Conservation (phyloP, 306 rosid genomes). For the Lathyrus aphaca region DNA sequence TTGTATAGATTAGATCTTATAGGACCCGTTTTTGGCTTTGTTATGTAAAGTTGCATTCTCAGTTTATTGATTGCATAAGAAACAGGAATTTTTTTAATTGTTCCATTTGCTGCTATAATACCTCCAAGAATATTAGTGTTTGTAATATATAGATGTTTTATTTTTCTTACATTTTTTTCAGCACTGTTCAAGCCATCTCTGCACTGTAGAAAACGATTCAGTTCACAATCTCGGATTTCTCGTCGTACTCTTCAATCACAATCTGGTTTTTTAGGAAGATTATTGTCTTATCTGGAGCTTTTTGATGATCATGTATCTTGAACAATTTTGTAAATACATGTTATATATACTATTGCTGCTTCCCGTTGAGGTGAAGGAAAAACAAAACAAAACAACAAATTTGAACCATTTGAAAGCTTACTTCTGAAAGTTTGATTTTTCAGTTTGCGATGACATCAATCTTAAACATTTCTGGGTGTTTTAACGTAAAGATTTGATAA, state of each 20-base stretch:
- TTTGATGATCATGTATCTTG: neutral
- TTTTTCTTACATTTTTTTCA: neutral
- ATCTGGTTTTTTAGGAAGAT: conserved; percentile 4
- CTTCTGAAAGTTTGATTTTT: neutral
- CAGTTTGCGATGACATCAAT: neutral
- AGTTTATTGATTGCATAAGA: neutral
- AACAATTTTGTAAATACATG: neutral
- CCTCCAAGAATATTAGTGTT: no score
- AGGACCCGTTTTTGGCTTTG: conserved; percentile 9
- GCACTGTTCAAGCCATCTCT: neutral
- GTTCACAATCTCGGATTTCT: neutral
- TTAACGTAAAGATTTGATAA: neutral
- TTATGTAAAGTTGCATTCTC: conserved; percentile 29
- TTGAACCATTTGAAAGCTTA: neutral
- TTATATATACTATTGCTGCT: neutral
- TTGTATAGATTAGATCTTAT: conserved; percentile 21
- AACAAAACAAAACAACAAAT: neutral
- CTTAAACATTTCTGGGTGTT: neutral
- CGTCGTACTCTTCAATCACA: neutral
- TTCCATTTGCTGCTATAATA: neutral
- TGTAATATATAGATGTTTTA: no score
- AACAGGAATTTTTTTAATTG: no score
- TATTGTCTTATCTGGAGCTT: neutral
- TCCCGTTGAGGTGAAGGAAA: neutral
- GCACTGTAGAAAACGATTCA: neutral